Percentiles rank a stretch among this genome's conserved stretches.
These are phyloP conservation scores for Lasiosphaeria ovina DNA, from an alignment of 495 filamentous ascomycete genomes.

Conservation along the genomic window DNA sequence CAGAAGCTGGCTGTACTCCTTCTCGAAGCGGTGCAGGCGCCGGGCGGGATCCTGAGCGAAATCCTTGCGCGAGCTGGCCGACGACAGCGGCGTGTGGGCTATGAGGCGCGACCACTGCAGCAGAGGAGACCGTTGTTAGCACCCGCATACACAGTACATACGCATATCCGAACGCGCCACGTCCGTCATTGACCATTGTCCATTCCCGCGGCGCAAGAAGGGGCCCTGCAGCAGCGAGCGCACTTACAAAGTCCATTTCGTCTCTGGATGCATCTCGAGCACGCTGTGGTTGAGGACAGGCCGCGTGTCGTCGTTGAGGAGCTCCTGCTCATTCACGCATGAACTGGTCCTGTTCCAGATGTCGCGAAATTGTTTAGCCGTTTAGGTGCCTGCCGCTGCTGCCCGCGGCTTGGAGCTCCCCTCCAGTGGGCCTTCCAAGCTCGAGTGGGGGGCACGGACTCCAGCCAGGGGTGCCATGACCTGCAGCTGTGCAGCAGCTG, in stretches of 20 bases:
- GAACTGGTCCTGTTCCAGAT: conserved; percentile 30
- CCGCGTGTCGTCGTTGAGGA: conserved; percentile 12
- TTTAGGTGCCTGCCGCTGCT: conserved; percentile 1
- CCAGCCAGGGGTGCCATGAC: conserved; percentile 7
- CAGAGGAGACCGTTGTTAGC: not conserved
- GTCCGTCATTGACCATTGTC: too few species aligned
- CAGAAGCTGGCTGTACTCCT: conserved; percentile 79
- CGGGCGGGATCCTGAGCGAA: conserved; percentile 74
- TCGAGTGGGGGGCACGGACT: conserved; percentile 4
- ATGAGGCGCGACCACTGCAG: conserved; percentile 83
- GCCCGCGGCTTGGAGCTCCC: conserved; percentile 8
- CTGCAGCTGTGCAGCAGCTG: conserved; percentile 5
- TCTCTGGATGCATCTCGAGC: conserved; percentile 36
- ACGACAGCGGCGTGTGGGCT: conserved; percentile 68
- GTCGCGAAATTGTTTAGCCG: conserved; percentile 35
- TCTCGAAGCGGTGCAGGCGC: conserved; percentile 86
- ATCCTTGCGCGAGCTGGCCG: conserved; percentile 56
- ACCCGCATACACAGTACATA: not conserved
- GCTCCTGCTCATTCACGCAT: conserved; percentile 21
- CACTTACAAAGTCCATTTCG: conserved; percentile 45
- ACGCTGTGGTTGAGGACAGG: conserved; percentile 13
- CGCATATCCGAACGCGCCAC: too few species aligned
- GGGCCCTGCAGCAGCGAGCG: not conserved
- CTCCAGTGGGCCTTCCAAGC: conserved; percentile 6
- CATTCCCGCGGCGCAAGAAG: too few species aligned